phyloP scores from a whole-genome alignment of 257 asterid genomes.

The Ehretia macrophylla region DNA sequence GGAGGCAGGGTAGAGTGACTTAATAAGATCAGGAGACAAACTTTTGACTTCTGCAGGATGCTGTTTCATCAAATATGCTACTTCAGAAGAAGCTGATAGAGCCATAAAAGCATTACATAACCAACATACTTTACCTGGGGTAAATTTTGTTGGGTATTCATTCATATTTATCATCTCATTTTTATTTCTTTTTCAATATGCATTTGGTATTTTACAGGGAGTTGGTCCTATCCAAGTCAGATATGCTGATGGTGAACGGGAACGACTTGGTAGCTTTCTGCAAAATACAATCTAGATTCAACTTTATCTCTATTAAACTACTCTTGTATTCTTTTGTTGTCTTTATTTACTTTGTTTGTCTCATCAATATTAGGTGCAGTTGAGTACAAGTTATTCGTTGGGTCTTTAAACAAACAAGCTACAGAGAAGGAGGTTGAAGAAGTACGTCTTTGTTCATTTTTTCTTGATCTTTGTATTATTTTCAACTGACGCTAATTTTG shows the following conservation, averaged over 20 bases:
- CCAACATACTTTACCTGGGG: slow-evolving; percentile 88
- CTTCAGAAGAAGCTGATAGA: slow-evolving; percentile 87
- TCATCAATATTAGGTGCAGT: slow-evolving; percentile 54
- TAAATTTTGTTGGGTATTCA: slow-evolving; percentile 26
- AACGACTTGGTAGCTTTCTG: slow-evolving; percentile 75
- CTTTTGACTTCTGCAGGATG: slow-evolving; percentile 81
- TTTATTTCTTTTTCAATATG: slow-evolving; percentile 14
- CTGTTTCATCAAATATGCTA: slow-evolving; percentile 88
- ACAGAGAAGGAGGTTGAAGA: slow-evolving; percentile 90
- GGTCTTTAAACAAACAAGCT: slow-evolving; percentile 83
- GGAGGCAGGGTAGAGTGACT: slow-evolving; percentile 26
- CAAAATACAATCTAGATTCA: not conserved
- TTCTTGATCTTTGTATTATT: slow-evolving; percentile 14
- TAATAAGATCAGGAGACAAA: slow-evolving; percentile 35
- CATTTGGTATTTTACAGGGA: slow-evolving; percentile 50
- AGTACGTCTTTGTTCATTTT: slow-evolving; percentile 36
- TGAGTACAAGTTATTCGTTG: slow-evolving; percentile 89
- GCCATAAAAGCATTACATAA: slow-evolving; percentile 89
- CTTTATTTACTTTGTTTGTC: slow-evolving; percentile 3
- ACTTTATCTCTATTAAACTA: not conserved
- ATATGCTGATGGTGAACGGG: slow-evolving; percentile 99
- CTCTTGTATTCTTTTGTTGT: slow-evolving; percentile 9
- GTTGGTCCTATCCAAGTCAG: slow-evolving; percentile 93
- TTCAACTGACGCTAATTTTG: not conserved
- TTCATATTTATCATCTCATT: slow-evolving; percentile 12